These are phyloP conservation scores for Aspergillus melleus DNA, from an alignment of 2,329 filamentous ascomycete genomes.

Conservation along the genomic window DNA sequence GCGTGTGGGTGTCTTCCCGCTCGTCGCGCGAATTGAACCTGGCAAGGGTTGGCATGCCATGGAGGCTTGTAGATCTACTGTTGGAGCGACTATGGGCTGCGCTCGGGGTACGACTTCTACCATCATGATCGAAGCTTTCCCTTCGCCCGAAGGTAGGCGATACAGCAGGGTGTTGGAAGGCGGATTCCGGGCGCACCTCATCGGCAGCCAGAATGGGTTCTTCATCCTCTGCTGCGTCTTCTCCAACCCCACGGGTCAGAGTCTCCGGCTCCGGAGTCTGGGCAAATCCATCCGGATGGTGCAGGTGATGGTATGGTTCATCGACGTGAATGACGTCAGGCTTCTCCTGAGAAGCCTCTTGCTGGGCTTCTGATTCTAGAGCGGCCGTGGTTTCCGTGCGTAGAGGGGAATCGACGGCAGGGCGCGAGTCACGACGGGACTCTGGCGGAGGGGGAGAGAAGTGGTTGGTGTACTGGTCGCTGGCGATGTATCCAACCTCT, in stretches of 20 bases:
- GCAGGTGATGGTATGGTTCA: constrained; percentile 53
- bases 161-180: constrained; percentile 75
- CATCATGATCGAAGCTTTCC: constrained; percentile 56
- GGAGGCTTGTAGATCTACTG: constrained; percentile 65
- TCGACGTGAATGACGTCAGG: constrained; percentile 71
- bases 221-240: constrained; percentile 58
- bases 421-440: constrained; percentile 44
- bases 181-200: constrained; percentile 70
- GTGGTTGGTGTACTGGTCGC: constrained; percentile 78
- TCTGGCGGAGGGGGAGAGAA: constrained; percentile 64
- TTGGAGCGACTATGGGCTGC: constrained; percentile 62
- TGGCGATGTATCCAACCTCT: constrained; percentile 84
- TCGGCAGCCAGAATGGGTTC: constrained; percentile 87
- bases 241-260: constrained; percentile 44
- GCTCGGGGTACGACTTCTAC: constrained; percentile 53
- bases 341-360: constrained; percentile 14
- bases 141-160: constrained; percentile 69
- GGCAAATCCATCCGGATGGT: constrained; percentile 52
- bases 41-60: constrained; percentile 51
- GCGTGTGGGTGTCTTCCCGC: constrained; percentile 58
- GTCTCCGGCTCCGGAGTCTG: constrained; percentile 52
- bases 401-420: constrained; percentile 52
- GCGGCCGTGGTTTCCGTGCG: constrained; percentile 52
- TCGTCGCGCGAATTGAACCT: constrained; percentile 58
- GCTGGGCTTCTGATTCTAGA: constrained; percentile 45